These are phyloP conservation scores for Penicillium hordei DNA, from an alignment of 2,329 filamentous ascomycete genomes.

Conservation along the genomic window DNA sequence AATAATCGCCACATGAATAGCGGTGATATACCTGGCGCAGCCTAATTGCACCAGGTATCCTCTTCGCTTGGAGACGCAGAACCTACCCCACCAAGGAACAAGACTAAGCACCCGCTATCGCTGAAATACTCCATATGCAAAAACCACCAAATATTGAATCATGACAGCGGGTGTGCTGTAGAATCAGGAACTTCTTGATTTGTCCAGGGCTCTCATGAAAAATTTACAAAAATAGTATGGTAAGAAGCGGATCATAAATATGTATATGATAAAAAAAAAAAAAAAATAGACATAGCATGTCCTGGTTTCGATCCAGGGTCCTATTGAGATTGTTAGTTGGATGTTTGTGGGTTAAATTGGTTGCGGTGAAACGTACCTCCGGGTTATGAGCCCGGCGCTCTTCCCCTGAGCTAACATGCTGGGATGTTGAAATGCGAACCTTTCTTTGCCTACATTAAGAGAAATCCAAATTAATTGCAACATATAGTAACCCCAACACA, in stretches of 20 bases:
- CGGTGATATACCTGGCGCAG: too few species aligned
- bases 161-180: not conserved
- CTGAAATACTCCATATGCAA: too few species aligned
- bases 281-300: not conserved
- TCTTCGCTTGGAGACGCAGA: too few species aligned
- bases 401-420: slow-evolving; percentile 47
- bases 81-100: not conserved
- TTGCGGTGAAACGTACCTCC: slow-evolving; percentile 29
- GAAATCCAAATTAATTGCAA: too few species aligned
- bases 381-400: slow-evolving; percentile 52
- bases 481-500: too few species aligned
- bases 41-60: not conserved
- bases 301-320: slow-evolving; percentile 6
- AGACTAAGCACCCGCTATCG: too few species aligned
- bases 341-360: not conserved
- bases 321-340: not conserved
- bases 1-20: too few species aligned
- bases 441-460: not conserved
- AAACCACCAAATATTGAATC: too few species aligned
- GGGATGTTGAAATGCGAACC: not conserved
- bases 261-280: too few species aligned
- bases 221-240: not conserved
- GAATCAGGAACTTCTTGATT: not conserved
- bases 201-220: not conserved
- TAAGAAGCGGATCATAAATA: too few species aligned